Evolutionary conservation across 2,329 filamentous ascomycete species (phyloP).

Genomic region (Pseudogymnoascus sp.): DNA sequence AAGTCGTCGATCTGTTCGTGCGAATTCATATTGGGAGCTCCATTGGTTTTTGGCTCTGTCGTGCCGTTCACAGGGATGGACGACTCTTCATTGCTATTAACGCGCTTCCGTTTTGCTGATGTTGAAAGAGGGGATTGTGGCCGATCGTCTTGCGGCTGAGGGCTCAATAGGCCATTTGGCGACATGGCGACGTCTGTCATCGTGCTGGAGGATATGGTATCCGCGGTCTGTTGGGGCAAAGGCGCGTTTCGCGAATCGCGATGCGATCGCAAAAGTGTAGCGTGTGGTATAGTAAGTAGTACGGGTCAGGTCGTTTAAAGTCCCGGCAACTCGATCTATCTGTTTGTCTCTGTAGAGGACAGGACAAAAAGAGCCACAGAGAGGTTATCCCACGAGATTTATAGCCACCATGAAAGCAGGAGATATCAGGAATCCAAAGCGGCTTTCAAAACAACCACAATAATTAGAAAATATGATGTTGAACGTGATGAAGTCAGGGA

Average conservation of each 20-base stretch:
- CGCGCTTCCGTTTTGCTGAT: slow-evolving; percentile 52
- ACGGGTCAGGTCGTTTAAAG: background rate
- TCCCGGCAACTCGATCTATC: background rate
- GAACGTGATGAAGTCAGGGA: background rate
- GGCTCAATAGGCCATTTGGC: slow-evolving; percentile 36
- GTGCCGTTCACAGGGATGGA: slow-evolving; percentile 23
- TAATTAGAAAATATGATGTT: slow-evolving; percentile 5
- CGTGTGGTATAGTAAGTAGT: background rate
- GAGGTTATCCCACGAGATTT: background rate
- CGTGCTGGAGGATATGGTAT: slow-evolving; percentile 10
- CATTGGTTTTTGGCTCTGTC: slow-evolving; percentile 17
- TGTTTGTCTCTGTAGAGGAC: background rate
- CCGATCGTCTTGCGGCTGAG: slow-evolving; percentile 24
- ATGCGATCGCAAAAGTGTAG: slow-evolving; percentile 12
- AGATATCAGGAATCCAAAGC: background rate
- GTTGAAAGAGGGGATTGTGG: slow-evolving; percentile 16
- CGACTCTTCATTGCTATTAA: slow-evolving; percentile 35
- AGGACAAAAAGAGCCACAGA: background rate
- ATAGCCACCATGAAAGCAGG: background rate
- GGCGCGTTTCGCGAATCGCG: slow-evolving; percentile 19
- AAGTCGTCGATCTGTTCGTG: slow-evolving; percentile 35
- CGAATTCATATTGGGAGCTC: slow-evolving; percentile 25
- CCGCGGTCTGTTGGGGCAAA: slow-evolving; percentile 9
- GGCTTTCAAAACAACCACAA: background rate
- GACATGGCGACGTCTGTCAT: slow-evolving; percentile 23